Evolutionary conservation across 495 filamentous ascomycete genomes (phyloP), one percentile per base, ranked within the genome.

Genomic region (Schizothecium vesticola): DNA sequence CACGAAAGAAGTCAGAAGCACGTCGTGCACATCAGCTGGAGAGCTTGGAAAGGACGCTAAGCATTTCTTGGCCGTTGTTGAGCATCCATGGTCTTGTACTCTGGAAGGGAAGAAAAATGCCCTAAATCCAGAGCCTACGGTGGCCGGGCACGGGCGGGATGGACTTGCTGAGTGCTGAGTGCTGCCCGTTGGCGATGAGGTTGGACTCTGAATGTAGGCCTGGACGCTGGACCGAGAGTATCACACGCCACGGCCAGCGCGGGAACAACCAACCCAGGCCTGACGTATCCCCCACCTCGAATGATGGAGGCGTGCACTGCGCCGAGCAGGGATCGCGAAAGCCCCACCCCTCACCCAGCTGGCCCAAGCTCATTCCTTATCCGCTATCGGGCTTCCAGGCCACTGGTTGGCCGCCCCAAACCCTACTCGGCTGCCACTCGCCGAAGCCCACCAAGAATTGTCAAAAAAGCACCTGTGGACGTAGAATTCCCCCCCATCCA

Each of bases 361-460:
- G 43, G 43, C 43, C 43, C 43, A 51, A 51, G 43, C 43, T 51
- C 43, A n/a, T n/a, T 12, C 43, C 43, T 51, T 51, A 51, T 51
- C 43, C 19, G 43, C 43, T 51, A 51, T 51, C 43, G 16, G 16
- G 19, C 0, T 51, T 51, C 43, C 19, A 19, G 43, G 19, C 19
- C 19, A 4, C 29, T 71, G 36, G 72, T 75, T 75, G 72, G 71
- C 29, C 19, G 56, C 58, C 28, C 56, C 56, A 73, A 77, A 76
- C 75, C 75, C 75, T 77, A 77, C 75, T 73, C 74, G 71, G 69
- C 75, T 63, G 62, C 26, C 36, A 57, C 59, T 62, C 67, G 60
- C 63, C 72, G 68, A 43, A 74, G 72, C 74, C 74, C 75, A 77
- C 75, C 74, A 77, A 71, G 72, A 71, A 74, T 75, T 76, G 71